phyloP scores from a whole-genome alignment of 2,329 filamentous ascomycete species.

The Colletotrichum australisinense region DNA sequence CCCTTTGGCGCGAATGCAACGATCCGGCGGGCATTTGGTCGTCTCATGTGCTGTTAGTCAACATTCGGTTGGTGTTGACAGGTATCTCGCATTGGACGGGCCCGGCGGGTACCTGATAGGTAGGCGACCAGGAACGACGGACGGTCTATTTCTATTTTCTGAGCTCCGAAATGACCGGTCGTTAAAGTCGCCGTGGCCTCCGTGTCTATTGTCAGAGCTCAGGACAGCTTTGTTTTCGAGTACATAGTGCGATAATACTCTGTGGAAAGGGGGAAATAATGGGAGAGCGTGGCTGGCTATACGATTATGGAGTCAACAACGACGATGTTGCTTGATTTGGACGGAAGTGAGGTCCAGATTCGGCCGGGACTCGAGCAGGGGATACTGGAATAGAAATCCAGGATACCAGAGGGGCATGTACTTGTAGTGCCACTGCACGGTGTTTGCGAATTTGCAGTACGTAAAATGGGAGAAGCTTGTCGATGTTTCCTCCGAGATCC shows the following conservation, averaged over 20 bases:
- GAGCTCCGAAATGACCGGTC: background rate
- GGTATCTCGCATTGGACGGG: slow-evolving; percentile 6
- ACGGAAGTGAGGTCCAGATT: slow-evolving; percentile 11
- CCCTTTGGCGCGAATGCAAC: background rate
- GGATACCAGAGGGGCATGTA: background rate
- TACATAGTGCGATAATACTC: background rate
- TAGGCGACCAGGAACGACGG: background rate
- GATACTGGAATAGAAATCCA: background rate
- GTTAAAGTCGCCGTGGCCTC: background rate
- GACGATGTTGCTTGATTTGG: slow-evolving; percentile 8
- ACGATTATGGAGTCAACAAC: background rate
- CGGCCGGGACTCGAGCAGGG: background rate
- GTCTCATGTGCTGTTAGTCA: slow-evolving; percentile 12
- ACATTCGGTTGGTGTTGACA: background rate
- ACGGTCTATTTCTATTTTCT: slow-evolving; percentile 15
- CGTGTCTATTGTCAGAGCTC: background rate
- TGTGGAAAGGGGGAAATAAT: background rate
- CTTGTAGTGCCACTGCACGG: no score
- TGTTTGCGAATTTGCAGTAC: slow-evolving; percentile 3
- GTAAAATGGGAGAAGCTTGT: slow-evolving; percentile 9
- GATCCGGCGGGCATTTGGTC: background rate
- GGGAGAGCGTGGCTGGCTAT: background rate
- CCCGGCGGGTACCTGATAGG: slow-evolving; percentile 26
- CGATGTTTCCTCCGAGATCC: background rate
- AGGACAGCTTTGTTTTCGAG: background rate